Evolutionary conservation across 2,329 filamentous ascomycete species (phyloP), one percentile per base, ranked within the genome.

Genomic region (Thyridium curvatum): DNA sequence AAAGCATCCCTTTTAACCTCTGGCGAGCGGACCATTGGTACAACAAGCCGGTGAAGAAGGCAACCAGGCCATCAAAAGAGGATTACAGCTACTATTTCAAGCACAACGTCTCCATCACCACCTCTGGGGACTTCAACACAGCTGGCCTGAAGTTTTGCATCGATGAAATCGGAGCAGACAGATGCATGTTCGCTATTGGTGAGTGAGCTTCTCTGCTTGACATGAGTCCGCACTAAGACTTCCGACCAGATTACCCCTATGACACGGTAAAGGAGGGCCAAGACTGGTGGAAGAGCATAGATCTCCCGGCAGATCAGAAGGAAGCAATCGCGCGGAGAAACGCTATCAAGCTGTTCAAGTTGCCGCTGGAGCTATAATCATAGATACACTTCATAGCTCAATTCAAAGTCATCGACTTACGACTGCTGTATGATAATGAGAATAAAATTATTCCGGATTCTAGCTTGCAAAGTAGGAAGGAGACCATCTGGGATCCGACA

Each of bases 1-100:
- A 10, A 28, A 66, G 62, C 3, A 63, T 70, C 29, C 65, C 65
- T 0, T 67, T 69, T 52, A 68, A 68, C 49, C 49, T 64, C 1
- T 55, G 55, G 49, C 42, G 60, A 5, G 59, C 60, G 14, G 61
- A 62, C 26, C 62, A 68, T 52, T 66, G 62, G 64, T 64, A 64
- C 47, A 65, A 66, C 45, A 64, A 66, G 42, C 62, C 61, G 1
- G 59, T 54, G 26, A 67, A 67, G 41, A 56, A 53, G 30, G 52
- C 50, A 4, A 51, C 49, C 0, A 46, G 61, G 18, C 59, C 62
- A 3, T 64, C 58, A 32, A 62, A 60, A 44, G 43, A 65, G 4
- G 62, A 66, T 47, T 66, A 67, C 51, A 47, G 40, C 15, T 59
- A 61, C 44, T 61, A 61, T 42, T 66, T 63, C 43, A 59, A 42